phyloP scores from a whole-genome alignment of 1,139 yeast species.

The Ogataea hybrid region DNA sequence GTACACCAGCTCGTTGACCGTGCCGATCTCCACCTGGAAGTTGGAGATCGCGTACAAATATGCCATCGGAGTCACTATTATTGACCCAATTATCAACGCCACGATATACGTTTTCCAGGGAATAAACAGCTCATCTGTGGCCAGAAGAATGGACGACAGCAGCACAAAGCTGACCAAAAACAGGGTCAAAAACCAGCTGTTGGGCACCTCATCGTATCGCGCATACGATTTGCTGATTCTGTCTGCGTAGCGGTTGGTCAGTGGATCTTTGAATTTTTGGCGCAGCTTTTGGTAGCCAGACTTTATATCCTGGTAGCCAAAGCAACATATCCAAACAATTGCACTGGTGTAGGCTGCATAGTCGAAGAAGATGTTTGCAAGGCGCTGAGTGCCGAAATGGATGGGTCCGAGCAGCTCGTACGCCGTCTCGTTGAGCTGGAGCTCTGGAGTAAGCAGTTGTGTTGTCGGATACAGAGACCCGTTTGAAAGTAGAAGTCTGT shows the following conservation, averaged over 20 bases:
- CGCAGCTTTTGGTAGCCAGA: slow-evolving; percentile 16
- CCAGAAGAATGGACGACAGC: slow-evolving; percentile 38
- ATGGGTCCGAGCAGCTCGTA: slow-evolving; percentile 41
- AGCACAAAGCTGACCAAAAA: slow-evolving; percentile 38
- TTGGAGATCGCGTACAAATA: slow-evolving; percentile 52
- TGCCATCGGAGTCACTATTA: slow-evolving; percentile 48
- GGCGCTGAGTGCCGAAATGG: slow-evolving; percentile 43
- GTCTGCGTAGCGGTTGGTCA: slow-evolving; percentile 31
- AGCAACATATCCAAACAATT: slow-evolving; percentile 41
- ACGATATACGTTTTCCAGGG: slow-evolving; percentile 49
- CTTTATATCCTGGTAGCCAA: slow-evolving; percentile 34
- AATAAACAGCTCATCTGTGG: slow-evolving; percentile 42
- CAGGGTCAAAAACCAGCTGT: slow-evolving; percentile 39
- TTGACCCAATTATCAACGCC: slow-evolving; percentile 42
- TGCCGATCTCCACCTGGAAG: slow-evolving; percentile 51
- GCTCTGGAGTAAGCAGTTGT: slow-evolving; percentile 36
- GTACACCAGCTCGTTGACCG: slow-evolving; percentile 48
- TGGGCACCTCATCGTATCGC: slow-evolving; percentile 41
- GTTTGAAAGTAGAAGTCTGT: slow-evolving; percentile 34
- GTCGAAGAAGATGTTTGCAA: slow-evolving; percentile 51
- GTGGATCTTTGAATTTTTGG: neutral
- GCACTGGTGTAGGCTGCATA: slow-evolving; percentile 52
- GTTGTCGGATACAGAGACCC: slow-evolving; percentile 40
- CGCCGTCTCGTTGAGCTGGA: slow-evolving; percentile 39
- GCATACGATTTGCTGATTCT: slow-evolving; percentile 41